Evolutionary conservation across 2,329 filamentous ascomycete species (phyloP), one percentile per base, ranked within the genome.

Genomic region (Trichophyton equinum): DNA sequence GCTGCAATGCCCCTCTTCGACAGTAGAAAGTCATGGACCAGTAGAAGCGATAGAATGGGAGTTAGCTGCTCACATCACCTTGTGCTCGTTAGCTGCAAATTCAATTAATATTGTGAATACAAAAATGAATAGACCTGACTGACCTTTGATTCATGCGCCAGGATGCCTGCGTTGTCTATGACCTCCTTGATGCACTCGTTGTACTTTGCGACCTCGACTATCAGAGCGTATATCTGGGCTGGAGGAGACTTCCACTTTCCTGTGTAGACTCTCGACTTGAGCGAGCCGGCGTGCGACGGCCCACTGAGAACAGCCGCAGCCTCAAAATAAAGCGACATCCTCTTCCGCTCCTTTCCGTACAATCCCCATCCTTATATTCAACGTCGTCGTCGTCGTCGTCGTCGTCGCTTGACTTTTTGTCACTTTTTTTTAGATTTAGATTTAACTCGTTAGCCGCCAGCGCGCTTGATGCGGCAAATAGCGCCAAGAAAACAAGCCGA

Each of bases 251-350:
- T 95, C 66, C 90, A 75, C 67, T 87, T 87, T 63, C 85, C 86
- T 49, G 75, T 79, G 73, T 94, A 97, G 51, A 97, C 84, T 40
- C 89, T 81, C 6, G 90, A 89, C 74, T 95, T 96, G 65, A 97
- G 81, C 27, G 89, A 96, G 18, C 89, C 90, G 2, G 79, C 76
- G 15, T 59, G 60, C 0, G 82, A 76, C 2, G 84, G 76, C 5
- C 80, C 81, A 3, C 82, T 81, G 61, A 99, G 76, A 40, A 96
- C 78, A 13, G 85, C 81, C 3, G 88, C 90, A 5, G 91, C 88
- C 77, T 97, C 94, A 72, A 95, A 88, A 73, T 99, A 99, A 61
- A 99, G 86, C 56, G 91, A 95, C 92, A 97, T 97, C 36, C 9
- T n/a, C 22, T 8, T 47, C 44, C 15, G 8, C 20, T 22, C 44